Evolutionary conservation across 176 grass and related monocot species (phyloP).

Genomic region (Tuctoria greenei): DNA sequence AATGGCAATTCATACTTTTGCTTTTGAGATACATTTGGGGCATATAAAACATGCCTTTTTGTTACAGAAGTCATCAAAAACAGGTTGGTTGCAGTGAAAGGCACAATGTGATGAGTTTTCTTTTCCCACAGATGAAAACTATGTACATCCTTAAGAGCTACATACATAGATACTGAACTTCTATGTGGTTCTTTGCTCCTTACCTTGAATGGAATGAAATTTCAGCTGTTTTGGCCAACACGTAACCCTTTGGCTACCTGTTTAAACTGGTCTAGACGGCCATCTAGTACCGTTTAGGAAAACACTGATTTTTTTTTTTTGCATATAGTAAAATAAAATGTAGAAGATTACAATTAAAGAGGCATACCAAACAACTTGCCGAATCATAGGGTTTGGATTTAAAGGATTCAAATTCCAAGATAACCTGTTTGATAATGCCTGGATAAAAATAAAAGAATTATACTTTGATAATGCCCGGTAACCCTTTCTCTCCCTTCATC

Average conservation of each 20-base stretch:
- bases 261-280: too few relatives aligned
- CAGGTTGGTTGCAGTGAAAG: neutral
- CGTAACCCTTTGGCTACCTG: too few relatives aligned
- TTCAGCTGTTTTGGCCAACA: too few relatives aligned
- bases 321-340: neutral
- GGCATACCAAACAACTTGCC: neutral
- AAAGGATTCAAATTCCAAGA: neutral
- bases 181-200: neutral
- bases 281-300: too few relatives aligned
- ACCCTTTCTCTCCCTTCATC: too few relatives aligned
- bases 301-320: too few relatives aligned
- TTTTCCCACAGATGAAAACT: neutral
- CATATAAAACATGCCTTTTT: neutral
- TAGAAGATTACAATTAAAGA: neutral
- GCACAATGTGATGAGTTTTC: neutral
- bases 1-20: neutral
- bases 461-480: too few relatives aligned
- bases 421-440: neutral
- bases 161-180: neutral
- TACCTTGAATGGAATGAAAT: neutral
- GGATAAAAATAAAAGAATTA: neutral
- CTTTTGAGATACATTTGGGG: neutral
- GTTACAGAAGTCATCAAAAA: neutral
- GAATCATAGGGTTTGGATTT: neutral
- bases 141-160: neutral